Percentiles rank a stretch among this genome's conserved stretches.
Conservation (phyloP, 306 rosid species). For the Rubus idaeus region DNA sequence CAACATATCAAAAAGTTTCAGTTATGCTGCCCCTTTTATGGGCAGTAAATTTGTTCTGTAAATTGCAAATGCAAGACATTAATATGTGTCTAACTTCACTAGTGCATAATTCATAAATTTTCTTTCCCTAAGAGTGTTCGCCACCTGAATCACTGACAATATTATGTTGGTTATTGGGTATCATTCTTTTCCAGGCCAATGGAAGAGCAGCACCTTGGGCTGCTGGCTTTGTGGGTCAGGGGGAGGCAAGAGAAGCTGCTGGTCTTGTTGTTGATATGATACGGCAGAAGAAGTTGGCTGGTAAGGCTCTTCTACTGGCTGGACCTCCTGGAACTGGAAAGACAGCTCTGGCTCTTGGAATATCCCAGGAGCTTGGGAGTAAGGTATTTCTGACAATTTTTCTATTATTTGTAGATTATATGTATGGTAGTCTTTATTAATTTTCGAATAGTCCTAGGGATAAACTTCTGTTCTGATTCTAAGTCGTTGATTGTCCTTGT, state of each 20-base stretch:
- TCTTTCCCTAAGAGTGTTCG: background rate
- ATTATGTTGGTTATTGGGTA: background rate
- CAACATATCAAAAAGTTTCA: background rate
- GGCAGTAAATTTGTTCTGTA: background rate
- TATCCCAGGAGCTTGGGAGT: slow-evolving; percentile 96
- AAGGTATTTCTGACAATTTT: slow-evolving; percentile 53
- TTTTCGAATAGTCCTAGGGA: background rate
- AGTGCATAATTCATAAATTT: background rate
- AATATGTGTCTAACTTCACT: background rate
- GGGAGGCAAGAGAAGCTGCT: slow-evolving; percentile 90
- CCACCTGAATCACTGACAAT: slow-evolving; percentile 11
- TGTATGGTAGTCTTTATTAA: background rate
- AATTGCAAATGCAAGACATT: background rate
- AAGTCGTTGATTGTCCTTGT: background rate
- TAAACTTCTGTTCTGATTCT: background rate
- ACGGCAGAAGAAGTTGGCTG: slow-evolving; percentile 97
- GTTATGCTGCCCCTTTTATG: background rate
- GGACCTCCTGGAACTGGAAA: slow-evolving; percentile 99
- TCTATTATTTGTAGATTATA: background rate
- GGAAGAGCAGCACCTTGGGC: slow-evolving; percentile 80
- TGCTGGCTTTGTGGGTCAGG: slow-evolving; percentile 94
- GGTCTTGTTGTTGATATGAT: slow-evolving; percentile 96
- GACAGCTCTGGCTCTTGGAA: slow-evolving; percentile 94
- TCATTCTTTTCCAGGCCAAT: slow-evolving; percentile 44
- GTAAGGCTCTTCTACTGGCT: slow-evolving; percentile 88